Percentiles rank a stretch among this genome's conserved stretches.
phyloP scores from a whole-genome alignment of 2,329 filamentous ascomycete genomes.

The Curvularia eragrostidis region DNA sequence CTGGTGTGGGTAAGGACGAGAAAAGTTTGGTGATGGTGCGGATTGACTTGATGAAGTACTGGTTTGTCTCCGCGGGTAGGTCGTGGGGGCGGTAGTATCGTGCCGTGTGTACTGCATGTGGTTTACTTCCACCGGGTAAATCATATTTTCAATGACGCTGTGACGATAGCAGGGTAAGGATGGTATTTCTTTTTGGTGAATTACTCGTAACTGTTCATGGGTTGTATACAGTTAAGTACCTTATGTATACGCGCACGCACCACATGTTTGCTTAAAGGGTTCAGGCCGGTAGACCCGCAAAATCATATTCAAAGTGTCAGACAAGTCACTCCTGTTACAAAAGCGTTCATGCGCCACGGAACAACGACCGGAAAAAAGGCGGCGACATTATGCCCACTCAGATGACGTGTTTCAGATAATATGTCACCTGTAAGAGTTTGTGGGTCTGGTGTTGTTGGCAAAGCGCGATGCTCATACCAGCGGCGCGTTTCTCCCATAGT shows the following conservation, averaged over 20 bases:
- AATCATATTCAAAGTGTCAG: conserved; percentile 8
- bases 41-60: conserved; percentile 17
- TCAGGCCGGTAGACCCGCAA: neutral
- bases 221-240: conserved; percentile 10
- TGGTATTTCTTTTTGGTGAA: neutral
- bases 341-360: conserved; percentile 18
- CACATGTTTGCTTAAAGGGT: conserved; percentile 10
- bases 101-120: conserved; percentile 13
- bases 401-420: conserved; percentile 5
- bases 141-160: conserved; percentile 13
- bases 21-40: conserved; percentile 18
- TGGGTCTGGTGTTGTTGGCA: neutral
- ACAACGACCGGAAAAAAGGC: conserved; percentile 8
- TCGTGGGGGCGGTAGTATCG: conserved; percentile 3
- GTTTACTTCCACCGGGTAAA: conserved; percentile 23
- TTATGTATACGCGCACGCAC: conserved; percentile 12
- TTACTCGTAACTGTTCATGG: neutral
- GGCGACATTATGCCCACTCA: conserved; percentile 6
- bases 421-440: neutral
- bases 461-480: neutral
- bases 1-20: conserved; percentile 12
- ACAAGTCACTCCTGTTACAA: conserved; percentile 19
- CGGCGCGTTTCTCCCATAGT: neutral
- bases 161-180: neutral
- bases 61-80: conserved; percentile 14